Conservation (phyloP, 2,329 filamentous ascomycete genomes). For the Catunica adiposa region DNA sequence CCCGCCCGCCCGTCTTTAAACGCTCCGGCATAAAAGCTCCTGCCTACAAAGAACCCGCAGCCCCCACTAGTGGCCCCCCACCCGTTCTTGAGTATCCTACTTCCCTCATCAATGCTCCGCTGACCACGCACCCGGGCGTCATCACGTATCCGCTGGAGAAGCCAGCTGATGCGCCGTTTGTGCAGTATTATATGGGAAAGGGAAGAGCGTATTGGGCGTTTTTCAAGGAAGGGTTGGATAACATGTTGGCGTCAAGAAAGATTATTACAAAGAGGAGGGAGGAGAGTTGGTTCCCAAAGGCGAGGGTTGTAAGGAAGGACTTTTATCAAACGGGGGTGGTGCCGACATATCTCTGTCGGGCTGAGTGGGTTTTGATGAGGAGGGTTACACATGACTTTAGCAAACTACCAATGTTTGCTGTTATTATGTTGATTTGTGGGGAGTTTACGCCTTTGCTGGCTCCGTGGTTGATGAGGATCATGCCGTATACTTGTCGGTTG, state of each 20-base stretch:
- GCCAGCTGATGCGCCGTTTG: conserved; percentile 25
- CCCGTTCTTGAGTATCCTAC: conserved; percentile 6
- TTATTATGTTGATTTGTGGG: conserved; percentile 62
- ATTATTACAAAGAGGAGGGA: conserved; percentile 23
- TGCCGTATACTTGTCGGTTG: conserved; percentile 70
- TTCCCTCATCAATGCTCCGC: conserved; percentile 49
- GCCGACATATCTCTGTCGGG: conserved; percentile 33
- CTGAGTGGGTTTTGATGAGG: conserved; percentile 52
- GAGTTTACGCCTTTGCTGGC: conserved; percentile 77
- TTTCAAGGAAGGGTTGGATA: conserved; percentile 72
- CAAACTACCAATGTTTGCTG: conserved; percentile 61
- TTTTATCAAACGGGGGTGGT: conserved; percentile 52
- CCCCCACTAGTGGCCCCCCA: background rate
- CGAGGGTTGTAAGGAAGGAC: conserved; percentile 24
- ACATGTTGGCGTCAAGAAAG: conserved; percentile 51
- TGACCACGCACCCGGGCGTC: conserved; percentile 34
- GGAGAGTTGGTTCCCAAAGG: conserved; percentile 26
- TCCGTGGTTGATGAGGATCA: conserved; percentile 48
- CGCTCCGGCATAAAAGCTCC: background rate
- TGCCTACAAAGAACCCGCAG: background rate
- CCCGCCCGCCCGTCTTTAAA: background rate
- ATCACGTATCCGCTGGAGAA: background rate
- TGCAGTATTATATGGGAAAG: conserved; percentile 37
- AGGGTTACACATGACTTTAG: conserved; percentile 56
- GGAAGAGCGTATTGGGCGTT: conserved; percentile 68